Conservation (phyloP, 306 rosid species). For the Betula pendula region DNA sequence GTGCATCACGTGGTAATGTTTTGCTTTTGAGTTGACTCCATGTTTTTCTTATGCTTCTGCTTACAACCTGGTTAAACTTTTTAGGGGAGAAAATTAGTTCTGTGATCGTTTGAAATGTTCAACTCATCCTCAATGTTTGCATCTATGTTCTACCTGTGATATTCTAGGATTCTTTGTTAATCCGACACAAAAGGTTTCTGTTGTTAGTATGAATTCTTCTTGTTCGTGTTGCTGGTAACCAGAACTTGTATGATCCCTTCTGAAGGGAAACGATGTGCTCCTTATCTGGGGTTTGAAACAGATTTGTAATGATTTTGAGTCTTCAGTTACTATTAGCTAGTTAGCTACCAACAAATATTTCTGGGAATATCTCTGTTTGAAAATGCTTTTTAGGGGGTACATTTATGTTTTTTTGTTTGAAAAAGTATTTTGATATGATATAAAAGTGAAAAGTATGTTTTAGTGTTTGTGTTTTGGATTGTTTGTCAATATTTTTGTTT, state of each 20-base stretch:
- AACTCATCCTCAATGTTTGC: not conserved
- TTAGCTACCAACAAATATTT: too few species aligned
- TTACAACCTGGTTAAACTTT: conserved; percentile 2
- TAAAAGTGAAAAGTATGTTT: too few species aligned
- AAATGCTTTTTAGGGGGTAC: too few species aligned
- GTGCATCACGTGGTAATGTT: conserved; percentile 5
- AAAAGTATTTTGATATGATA: too few species aligned
- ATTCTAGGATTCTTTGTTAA: not conserved
- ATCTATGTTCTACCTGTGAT: not conserved
- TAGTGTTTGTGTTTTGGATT: too few species aligned
- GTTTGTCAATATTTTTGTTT: too few species aligned
- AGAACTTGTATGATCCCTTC: not conserved
- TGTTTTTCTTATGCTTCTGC: conserved; percentile 14
- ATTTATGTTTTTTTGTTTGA: too few species aligned
- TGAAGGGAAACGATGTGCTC: not conserved
- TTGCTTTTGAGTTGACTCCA: too few species aligned
- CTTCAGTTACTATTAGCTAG: not conserved
- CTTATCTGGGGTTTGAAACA: not conserved
- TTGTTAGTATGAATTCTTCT: not conserved
- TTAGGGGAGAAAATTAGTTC: not conserved
- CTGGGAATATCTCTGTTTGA: too few species aligned
- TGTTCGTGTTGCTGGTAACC: not conserved
- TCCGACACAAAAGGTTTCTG: not conserved
- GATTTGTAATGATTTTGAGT: not conserved
- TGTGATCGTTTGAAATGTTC: not conserved